A percentile compares a stretch with the other conserved stretches of the same genome.
These are phyloP conservation scores for Rhizomucor pusillus DNA, from an alignment of 371 early-diverging fungal genomes.

Conservation along the genomic window DNA sequence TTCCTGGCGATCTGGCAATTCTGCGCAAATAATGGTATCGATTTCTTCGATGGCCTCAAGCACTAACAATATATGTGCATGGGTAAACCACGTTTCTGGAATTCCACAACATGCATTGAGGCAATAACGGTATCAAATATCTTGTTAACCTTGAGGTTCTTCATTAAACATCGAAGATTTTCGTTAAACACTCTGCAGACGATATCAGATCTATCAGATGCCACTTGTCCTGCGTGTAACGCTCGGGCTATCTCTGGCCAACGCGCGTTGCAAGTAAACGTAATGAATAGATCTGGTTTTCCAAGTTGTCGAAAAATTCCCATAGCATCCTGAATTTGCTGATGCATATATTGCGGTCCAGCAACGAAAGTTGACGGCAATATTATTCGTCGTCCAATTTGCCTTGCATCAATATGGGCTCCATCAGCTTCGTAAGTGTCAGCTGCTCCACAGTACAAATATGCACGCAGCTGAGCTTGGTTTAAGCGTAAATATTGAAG, in stretches of 20 bases:
- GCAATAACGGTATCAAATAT: slow-evolving; percentile 20
- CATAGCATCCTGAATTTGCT: slow-evolving; percentile 27
- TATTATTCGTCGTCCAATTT: not conserved
- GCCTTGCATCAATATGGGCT: not conserved
- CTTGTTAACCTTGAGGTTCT: too few species aligned
- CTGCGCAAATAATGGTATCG: slow-evolving; percentile 26
- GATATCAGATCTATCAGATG: too few species aligned
- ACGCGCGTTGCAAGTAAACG: slow-evolving; percentile 33
- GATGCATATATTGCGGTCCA: not conserved
- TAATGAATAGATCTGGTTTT: slow-evolving; percentile 37
- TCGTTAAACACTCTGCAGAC: too few species aligned
- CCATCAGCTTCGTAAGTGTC: not conserved
- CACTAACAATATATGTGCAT: slow-evolving; percentile 29
- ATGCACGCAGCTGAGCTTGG: not conserved
- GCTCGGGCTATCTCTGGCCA: slow-evolving; percentile 30
- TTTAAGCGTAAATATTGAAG: not conserved
- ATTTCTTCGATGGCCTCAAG: slow-evolving; percentile 16
- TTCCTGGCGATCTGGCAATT: slow-evolving; percentile 4
- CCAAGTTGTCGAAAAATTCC: slow-evolving; percentile 19
- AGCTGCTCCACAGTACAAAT: not conserved
- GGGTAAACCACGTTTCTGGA: slow-evolving; percentile 32
- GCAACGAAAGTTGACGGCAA: slow-evolving; percentile 1
- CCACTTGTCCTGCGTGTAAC: slow-evolving; percentile 22
- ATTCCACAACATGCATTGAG: slow-evolving; percentile 8
- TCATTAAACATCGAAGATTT: too few species aligned